A percentile compares a stretch with the other conserved stretches of the same genome.
phyloP scores from a whole-genome alignment of 2,329 filamentous ascomycete genomes.

The Chalaropsis thielavioides region DNA sequence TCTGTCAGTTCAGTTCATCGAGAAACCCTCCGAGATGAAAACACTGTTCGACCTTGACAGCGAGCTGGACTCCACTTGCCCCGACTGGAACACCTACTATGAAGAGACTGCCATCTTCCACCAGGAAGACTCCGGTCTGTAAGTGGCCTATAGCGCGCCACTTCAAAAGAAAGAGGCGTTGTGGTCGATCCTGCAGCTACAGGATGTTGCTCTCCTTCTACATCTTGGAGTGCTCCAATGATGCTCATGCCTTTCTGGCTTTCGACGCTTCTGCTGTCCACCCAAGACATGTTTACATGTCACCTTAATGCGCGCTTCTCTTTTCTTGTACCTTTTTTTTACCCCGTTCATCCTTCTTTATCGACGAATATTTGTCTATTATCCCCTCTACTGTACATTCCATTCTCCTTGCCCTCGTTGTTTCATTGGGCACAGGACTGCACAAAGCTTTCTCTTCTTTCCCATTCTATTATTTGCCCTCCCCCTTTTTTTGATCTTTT shows the following conservation, averaged over 20 bases:
- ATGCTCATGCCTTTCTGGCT: background rate
- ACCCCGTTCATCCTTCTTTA: background rate
- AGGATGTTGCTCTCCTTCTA: background rate
- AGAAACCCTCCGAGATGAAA: conserved; percentile 17
- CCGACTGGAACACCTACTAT: conserved; percentile 18
- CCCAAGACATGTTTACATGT: background rate
- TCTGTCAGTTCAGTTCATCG: conserved; percentile 37
- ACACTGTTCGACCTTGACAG: conserved; percentile 15
- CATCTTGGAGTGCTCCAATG: background rate
- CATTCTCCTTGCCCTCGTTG: background rate
- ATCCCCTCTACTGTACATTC: background rate
- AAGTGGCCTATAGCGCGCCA: background rate
- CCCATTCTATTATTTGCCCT: background rate
- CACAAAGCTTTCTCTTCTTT: conserved; percentile 2
- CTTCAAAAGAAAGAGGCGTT: background rate
- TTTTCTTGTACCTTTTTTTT: background rate
- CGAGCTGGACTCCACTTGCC: conserved; percentile 17
- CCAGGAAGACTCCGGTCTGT: conserved; percentile 19
- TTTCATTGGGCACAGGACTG: background rate
- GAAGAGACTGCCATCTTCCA: conserved; percentile 15
- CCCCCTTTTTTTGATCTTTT: background rate
- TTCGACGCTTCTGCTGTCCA: background rate
- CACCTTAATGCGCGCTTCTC: background rate
- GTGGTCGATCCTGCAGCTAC: background rate
- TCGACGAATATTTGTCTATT: background rate